phyloP scores from a whole-genome alignment of 1,139 yeast genomes.

The Neolecta irregularis region DNA sequence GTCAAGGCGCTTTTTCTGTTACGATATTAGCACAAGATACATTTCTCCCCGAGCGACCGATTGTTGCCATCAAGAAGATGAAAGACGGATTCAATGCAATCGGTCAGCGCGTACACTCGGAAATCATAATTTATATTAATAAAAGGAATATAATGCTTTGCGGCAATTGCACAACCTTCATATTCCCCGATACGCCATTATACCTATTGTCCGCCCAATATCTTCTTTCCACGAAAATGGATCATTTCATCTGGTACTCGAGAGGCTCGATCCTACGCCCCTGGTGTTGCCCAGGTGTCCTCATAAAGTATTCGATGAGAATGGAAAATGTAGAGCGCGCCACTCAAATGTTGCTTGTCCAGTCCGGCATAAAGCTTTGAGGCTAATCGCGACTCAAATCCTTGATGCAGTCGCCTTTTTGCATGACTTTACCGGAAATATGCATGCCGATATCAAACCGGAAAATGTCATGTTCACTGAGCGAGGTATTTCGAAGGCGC shows the following conservation, averaged over 20 bases:
- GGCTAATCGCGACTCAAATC: conserved; percentile 2
- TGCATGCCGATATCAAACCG: conserved; percentile 79
- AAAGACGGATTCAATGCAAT: not conserved
- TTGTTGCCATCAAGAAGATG: conserved; percentile 4
- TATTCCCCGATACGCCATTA: not conserved
- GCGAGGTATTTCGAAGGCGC: not conserved
- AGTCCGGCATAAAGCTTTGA: conserved; percentile 2
- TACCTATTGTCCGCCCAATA: conserved; percentile 1
- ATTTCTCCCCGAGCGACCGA: conserved; percentile 1
- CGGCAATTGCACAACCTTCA: conserved; percentile 1
- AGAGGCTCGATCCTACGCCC: conserved; percentile 1
- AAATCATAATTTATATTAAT: not conserved
- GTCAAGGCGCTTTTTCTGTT: conserved; percentile 1
- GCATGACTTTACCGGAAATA: conserved; percentile 45
- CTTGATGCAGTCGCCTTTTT: conserved; percentile 3
- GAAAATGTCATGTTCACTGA: conserved; percentile 45
- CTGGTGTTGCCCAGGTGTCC: not conserved
- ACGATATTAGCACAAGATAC: not conserved
- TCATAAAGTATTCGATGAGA: no score
- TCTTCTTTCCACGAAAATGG: not conserved
- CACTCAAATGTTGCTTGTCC: conserved; percentile 4
- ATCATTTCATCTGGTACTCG: conserved; percentile 1
- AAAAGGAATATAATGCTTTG: conserved; percentile 4
- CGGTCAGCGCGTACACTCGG: conserved; percentile 1
- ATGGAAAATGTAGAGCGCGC: not conserved